A percentile compares a stretch with the other conserved stretches of the same genome.
Evolutionary conservation across 2,329 filamentous ascomycete species (phyloP).

Genomic region (Penicillium paneum): DNA sequence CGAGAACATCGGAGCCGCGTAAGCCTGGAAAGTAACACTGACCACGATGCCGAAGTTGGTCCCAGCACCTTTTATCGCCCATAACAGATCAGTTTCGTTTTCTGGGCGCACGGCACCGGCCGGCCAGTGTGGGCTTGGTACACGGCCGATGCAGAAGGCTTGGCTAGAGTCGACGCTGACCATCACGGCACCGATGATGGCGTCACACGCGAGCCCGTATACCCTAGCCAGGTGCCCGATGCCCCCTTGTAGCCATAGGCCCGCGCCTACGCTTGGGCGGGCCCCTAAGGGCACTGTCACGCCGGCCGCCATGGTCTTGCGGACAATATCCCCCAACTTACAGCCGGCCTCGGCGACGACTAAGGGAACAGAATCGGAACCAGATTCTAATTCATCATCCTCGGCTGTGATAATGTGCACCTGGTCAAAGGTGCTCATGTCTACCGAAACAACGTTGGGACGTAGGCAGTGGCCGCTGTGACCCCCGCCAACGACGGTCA

Average conservation of each 20-base stretch:
- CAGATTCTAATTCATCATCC: neutral
- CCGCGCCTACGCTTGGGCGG: constrained; percentile 62
- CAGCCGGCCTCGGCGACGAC: constrained; percentile 57
- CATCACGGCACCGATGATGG: constrained; percentile 52
- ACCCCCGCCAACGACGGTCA: constrained; percentile 57
- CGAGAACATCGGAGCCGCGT: no score
- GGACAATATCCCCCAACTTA: constrained; percentile 54
- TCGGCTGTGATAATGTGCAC: constrained; percentile 33
- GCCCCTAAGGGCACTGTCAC: constrained; percentile 59
- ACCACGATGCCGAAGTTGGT: no score
- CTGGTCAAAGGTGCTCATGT: constrained; percentile 57
- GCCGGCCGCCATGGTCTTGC: constrained; percentile 45
- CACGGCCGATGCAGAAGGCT: constrained; percentile 43
- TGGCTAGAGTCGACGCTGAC: constrained; percentile 6
- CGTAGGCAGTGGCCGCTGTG: constrained; percentile 59
- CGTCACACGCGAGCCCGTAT: constrained; percentile 58
- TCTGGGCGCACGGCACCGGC: no score
- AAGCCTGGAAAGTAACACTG: no score
- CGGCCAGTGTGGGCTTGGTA: no score
- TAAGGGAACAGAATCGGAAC: constrained; percentile 29
- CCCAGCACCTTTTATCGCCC: no score
- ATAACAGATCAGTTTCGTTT: no score
- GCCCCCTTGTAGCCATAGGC: constrained; percentile 63
- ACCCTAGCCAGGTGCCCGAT: constrained; percentile 58
- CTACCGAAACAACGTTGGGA: constrained; percentile 53